Evolutionary conservation across 495 filamentous ascomycete genomes (phyloP), one percentile per base, ranked within the genome.

Genomic region (Tuber microsphaerosporum): DNA sequence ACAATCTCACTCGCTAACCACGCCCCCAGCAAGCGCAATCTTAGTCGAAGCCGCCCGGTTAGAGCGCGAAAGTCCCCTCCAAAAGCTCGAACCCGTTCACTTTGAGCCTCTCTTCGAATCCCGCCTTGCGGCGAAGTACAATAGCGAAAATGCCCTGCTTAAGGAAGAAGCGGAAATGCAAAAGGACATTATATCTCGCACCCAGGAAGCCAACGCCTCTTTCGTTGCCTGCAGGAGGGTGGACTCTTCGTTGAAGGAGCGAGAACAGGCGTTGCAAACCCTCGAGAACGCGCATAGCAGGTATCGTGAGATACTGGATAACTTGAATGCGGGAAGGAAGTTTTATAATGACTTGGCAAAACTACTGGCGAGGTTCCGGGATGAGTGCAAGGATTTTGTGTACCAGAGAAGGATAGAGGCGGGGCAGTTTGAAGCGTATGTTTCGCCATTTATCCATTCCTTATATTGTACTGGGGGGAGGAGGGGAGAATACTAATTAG

Each of bases 331-430:
- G 0, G 95, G 93, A 1, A 85, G 94, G 65, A 97, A 97, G 80
- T 99, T 99, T 83, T 99, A 98, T 85, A 98, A 99, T 81, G 94
- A 97, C 80, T 88, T 99, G 2, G 92, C 90, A 61, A 92, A 91
- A 83, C 94, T 97, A 68, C 90, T 97, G 1, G 89, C 86, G 16
- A 87, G 91, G 39, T 93, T 93, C 77, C 87, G 92, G 34, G 94
- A 96, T 76, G 92, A 92, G 48, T 90, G 88, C 46, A 90, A 91
- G 79, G 88, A 86, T 14, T 97, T 95, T 84, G 91, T 91, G 12
- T 91, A 93, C 41, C 88, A 91, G 80, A 86, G 95, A 74, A 88
- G 93, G 68, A 88, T 90, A 79, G 94, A 99, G 77, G 94, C 93
- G 0, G 89, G 89, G 43, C 88, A 89, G 74, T 83, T 97, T 26